phyloP scores from a whole-genome alignment of 1,139 yeast species.

The Zygosaccharomyces pseudobailii region DNA sequence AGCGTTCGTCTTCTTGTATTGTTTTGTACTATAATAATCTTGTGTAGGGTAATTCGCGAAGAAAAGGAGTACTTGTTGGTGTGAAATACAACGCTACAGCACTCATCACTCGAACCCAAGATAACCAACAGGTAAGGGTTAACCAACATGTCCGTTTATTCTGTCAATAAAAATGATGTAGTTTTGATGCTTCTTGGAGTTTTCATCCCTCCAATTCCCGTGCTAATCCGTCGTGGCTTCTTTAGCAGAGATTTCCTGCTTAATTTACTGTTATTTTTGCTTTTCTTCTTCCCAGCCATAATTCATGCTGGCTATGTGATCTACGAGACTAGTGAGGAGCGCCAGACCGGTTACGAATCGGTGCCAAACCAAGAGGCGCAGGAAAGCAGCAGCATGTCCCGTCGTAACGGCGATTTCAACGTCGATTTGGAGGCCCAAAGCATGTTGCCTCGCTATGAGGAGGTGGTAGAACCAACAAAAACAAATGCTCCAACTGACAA shows the following conservation, averaged over 20 bases:
- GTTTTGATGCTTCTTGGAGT: slow-evolving; percentile 20
- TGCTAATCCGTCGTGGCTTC: slow-evolving; percentile 26
- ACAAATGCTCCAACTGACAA: slow-evolving; percentile 12
- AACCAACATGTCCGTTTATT: slow-evolving; percentile 8
- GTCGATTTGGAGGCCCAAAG: slow-evolving; percentile 16
- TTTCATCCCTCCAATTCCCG: slow-evolving; percentile 28
- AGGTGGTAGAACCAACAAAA: slow-evolving; percentile 8
- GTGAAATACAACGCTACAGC: not conserved
- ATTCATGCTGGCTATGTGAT: slow-evolving; percentile 29
- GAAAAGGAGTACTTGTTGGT: too few species aligned
- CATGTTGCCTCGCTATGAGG: slow-evolving; percentile 14
- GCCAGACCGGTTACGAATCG: slow-evolving; percentile 11
- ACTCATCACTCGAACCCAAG: too few species aligned
- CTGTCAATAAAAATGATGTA: slow-evolving; percentile 26
- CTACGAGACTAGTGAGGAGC: slow-evolving; percentile 24
- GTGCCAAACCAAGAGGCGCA: slow-evolving; percentile 4
- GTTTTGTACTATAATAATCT: too few species aligned
- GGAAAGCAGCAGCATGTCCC: slow-evolving; percentile 1
- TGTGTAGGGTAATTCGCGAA: too few species aligned
- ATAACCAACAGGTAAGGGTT: not conserved
- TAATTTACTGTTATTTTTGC: slow-evolving; percentile 20
- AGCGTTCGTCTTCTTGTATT: too few species aligned
- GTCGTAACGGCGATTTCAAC: slow-evolving; percentile 10
- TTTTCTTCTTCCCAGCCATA: slow-evolving; percentile 28
- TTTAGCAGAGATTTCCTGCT: slow-evolving; percentile 25